A percentile compares a stretch with the other conserved stretches of the same genome.
These are phyloP conservation scores for Gloeophyllum trabeum DNA, from an alignment of 768 basidiomycete genomes.

Conservation along the genomic window DNA sequence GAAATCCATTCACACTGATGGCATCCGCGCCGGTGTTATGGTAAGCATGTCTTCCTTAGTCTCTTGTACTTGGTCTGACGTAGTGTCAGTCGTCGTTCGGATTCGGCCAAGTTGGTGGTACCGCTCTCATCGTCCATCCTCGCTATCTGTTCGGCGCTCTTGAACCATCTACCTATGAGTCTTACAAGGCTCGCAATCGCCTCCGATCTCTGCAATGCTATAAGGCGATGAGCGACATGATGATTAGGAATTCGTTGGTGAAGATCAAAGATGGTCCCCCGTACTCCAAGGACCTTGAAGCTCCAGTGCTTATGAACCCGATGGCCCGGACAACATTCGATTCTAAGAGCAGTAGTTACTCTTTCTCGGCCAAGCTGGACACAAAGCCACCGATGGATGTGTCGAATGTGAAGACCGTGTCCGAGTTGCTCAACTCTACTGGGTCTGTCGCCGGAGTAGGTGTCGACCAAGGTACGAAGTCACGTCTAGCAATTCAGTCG, in stretches of 20 bases:
- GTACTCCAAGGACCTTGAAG: conserved; percentile 78
- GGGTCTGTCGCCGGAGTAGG: conserved; percentile 65
- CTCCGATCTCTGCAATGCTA: conserved; percentile 62
- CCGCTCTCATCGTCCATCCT: conserved; percentile 80
- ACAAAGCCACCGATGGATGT: conserved; percentile 39
- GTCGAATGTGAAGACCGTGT: conserved; percentile 57
- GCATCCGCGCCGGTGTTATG: conserved; percentile 82
- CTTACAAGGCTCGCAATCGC: conserved; percentile 63
- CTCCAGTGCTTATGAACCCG: conserved; percentile 82
- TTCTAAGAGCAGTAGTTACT: conserved; percentile 78
- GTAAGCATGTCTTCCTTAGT: conserved; percentile 21
- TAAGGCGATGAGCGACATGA: conserved; percentile 91
- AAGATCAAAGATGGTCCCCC: conserved; percentile 92
- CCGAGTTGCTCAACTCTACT: conserved; percentile 37
- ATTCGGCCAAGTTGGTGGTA: conserved; percentile 97
- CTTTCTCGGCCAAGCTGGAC: conserved; percentile 58
- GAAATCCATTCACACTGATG: conserved; percentile 89
- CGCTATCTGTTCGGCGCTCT: conserved; percentile 82
- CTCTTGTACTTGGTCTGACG: neutral
- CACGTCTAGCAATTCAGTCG: no score
- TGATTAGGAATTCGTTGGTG: conserved; percentile 88
- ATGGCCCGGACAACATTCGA: conserved; percentile 77
- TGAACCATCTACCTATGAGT: conserved; percentile 63
- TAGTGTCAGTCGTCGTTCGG: conserved; percentile 76
- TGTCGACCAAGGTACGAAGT: conserved; percentile 76